Evolutionary conservation across 768 basidiomycete genomes (phyloP).

Genomic region (Lactarius tabidus): DNA sequence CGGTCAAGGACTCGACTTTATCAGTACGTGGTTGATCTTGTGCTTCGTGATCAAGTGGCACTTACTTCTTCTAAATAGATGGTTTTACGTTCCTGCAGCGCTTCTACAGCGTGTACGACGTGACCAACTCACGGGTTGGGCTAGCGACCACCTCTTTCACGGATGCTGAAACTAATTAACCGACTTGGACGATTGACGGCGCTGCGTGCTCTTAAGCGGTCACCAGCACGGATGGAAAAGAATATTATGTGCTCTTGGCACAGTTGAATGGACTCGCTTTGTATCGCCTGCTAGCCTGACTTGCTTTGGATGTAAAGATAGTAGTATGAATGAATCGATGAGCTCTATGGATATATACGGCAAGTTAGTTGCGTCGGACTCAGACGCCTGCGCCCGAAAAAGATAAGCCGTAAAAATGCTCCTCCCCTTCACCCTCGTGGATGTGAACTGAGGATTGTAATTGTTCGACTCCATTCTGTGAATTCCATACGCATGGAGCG

Average conservation of each 20-base stretch:
- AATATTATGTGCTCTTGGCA: not conserved
- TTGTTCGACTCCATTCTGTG: too few relatives aligned
- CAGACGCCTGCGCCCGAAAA: not conserved
- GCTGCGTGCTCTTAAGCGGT: not conserved
- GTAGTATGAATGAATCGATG: not conserved
- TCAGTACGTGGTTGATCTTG: constrained; percentile 2
- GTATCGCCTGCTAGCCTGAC: too few relatives aligned
- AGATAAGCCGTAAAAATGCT: not conserved
- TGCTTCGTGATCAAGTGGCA: not conserved
- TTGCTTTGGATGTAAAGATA: not conserved
- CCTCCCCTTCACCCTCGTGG: not conserved
- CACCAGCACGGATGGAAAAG: not conserved
- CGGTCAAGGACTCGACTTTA: constrained; percentile 33
- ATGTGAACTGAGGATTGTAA: too few relatives aligned
- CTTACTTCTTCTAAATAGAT: not conserved
- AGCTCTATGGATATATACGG: not conserved
- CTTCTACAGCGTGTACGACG: constrained; percentile 27
- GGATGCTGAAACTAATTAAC: constrained; percentile 25
- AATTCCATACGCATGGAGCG: not conserved
- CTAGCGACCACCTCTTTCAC: constrained; percentile 28
- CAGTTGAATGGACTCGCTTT: not conserved
- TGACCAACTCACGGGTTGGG: constrained; percentile 26
- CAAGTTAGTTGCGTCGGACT: too few relatives aligned
- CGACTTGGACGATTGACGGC: not conserved
- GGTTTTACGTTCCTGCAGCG: constrained; percentile 15